These are phyloP conservation scores for Sugiyamaella sp. DNA, from an alignment of 1,139 yeast genomes.

Conservation along the genomic window DNA sequence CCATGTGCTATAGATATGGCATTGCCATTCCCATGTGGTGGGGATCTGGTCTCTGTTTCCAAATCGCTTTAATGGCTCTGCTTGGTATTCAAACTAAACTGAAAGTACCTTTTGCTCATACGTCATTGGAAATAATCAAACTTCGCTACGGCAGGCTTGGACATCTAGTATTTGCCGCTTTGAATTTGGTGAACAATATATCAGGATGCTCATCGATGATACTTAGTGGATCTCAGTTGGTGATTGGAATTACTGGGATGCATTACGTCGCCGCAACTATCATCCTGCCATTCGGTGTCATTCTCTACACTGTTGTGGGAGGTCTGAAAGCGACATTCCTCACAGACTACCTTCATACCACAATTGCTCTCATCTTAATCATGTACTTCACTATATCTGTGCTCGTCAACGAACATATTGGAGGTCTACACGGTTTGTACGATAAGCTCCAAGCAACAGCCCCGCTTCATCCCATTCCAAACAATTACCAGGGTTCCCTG, in stretches of 20 bases:
- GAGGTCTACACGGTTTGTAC: constrained; percentile 80
- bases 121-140: constrained; percentile 66
- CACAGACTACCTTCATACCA: constrained; percentile 48
- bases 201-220: constrained; percentile 81
- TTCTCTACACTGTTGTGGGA: constrained; percentile 54
- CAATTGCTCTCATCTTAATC: constrained; percentile 38
- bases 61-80: constrained; percentile 64
- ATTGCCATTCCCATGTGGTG: constrained; percentile 72
- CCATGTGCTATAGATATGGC: constrained; percentile 76
- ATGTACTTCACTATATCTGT: constrained; percentile 42
- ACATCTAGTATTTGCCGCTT: constrained; percentile 69
- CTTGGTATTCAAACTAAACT: constrained; percentile 62
- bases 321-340: constrained; percentile 57
- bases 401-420: constrained; percentile 53
- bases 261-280: constrained; percentile 54
- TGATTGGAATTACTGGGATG: constrained; percentile 55
- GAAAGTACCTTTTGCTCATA: constrained; percentile 53
- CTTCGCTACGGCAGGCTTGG: constrained; percentile 70
- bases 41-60: constrained; percentile 72
- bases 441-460: constrained; percentile 67
- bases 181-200: constrained; percentile 79
- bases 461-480: constrained; percentile 58
- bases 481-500: constrained; percentile 64
- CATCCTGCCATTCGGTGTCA: constrained; percentile 57
- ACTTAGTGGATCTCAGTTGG: constrained; percentile 72